Percentiles rank a stretch among this genome's conserved stretches.
Evolutionary conservation across 768 basidiomycete species (phyloP).

Genomic region (Porphyrellus cyaneotinctus): DNA sequence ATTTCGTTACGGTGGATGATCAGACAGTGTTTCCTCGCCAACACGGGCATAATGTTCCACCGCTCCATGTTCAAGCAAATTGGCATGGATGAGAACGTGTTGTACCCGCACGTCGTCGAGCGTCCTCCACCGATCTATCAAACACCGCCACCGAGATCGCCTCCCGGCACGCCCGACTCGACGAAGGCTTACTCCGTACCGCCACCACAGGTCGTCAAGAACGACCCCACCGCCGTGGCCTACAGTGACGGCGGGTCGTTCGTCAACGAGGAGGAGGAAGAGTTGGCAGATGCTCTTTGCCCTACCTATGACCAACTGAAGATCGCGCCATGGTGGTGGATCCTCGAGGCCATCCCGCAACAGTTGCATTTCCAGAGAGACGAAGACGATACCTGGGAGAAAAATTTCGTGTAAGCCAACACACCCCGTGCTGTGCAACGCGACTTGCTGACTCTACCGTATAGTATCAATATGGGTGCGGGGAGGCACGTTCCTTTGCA

Average conservation of each 20-base stretch:
- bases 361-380: slow-evolving; percentile 26
- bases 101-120: slow-evolving; percentile 43
- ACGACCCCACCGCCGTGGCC: slow-evolving; percentile 15
- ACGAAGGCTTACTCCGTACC: slow-evolving; percentile 7
- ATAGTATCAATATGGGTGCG: slow-evolving; percentile 37
- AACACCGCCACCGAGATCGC: slow-evolving; percentile 14
- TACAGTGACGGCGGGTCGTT: slow-evolving; percentile 18
- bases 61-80: slow-evolving; percentile 38
- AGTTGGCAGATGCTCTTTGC: slow-evolving; percentile 53
- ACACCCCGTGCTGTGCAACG: not conserved
- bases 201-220: slow-evolving; percentile 14
- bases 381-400: slow-evolving; percentile 15
- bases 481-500: slow-evolving; percentile 43
- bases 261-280: slow-evolving; percentile 57
- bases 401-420: slow-evolving; percentile 16
- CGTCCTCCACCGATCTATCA: slow-evolving; percentile 38
- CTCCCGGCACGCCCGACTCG: slow-evolving; percentile 10
- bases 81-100: slow-evolving; percentile 45
- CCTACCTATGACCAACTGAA: slow-evolving; percentile 54
- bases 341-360: slow-evolving; percentile 53
- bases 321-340: slow-evolving; percentile 52
- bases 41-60: slow-evolving; percentile 58
- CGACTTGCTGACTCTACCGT: not conserved
- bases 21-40: slow-evolving; percentile 54
- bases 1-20: slow-evolving; percentile 79